These are phyloP conservation scores for Aspergillus puulaauensis DNA, from an alignment of 2,329 filamentous ascomycete genomes.

Conservation along the genomic window DNA sequence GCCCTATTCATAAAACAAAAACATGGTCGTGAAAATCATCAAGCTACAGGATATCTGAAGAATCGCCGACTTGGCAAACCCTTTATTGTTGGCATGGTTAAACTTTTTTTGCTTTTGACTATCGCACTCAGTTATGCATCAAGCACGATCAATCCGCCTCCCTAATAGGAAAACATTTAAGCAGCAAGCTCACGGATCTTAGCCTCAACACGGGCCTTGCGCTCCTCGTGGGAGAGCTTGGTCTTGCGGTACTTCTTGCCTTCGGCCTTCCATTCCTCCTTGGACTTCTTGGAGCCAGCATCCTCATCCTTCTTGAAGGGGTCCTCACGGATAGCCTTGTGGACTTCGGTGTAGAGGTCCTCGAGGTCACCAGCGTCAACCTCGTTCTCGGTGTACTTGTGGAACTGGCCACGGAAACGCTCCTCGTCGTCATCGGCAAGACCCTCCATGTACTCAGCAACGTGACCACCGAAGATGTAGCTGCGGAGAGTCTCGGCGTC, in stretches of 20 bases:
- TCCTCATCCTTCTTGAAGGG: slow-evolving; percentile 88
- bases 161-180: slow-evolving; percentile 30
- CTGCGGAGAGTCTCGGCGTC: slow-evolving; percentile 95
- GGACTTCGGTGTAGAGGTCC: slow-evolving; percentile 92
- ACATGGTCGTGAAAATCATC: slow-evolving; percentile 15
- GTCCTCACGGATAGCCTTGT: slow-evolving; percentile 95
- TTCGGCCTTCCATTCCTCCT: slow-evolving; percentile 96
- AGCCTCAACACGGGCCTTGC: slow-evolving; percentile 77
- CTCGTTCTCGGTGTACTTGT: slow-evolving; percentile 95
- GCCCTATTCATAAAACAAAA: slow-evolving; percentile 20
- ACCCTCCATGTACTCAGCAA: slow-evolving; percentile 99
- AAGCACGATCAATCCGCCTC: slow-evolving; percentile 20
- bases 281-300: slow-evolving; percentile 83
- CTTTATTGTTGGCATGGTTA: slow-evolving; percentile 24
- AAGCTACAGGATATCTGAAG: slow-evolving; percentile 27
- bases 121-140: slow-evolving; percentile 23
- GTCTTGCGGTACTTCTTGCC: slow-evolving; percentile 79
- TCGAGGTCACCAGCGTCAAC: slow-evolving; percentile 94
- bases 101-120: slow-evolving; percentile 24
- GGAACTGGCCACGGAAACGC: slow-evolving; percentile 98
- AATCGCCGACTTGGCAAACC: slow-evolving; percentile 25
- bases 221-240: slow-evolving; percentile 84
- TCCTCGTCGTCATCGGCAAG: slow-evolving; percentile 99
- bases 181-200: slow-evolving; percentile 78
- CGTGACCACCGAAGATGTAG: slow-evolving; percentile 98